A percentile compares a stretch with the other conserved stretches of the same genome.
These are phyloP conservation scores for Clonostachys sp. DNA, from an alignment of 2,329 filamentous ascomycete species.

Conservation along the genomic window DNA sequence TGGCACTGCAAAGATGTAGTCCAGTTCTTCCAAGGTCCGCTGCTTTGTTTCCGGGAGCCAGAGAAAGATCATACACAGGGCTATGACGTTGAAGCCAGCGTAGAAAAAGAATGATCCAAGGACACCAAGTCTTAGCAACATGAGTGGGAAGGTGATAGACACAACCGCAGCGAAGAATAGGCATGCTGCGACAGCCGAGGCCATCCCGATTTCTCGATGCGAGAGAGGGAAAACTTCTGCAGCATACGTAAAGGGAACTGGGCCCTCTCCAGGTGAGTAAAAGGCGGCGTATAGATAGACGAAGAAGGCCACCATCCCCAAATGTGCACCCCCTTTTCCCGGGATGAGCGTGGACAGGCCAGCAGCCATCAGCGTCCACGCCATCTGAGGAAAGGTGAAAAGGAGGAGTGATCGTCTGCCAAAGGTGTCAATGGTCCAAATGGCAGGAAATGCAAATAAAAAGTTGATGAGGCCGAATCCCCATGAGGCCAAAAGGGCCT, in stretches of 20 bases:
- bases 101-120: slow-evolving; percentile 51
- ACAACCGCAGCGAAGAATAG: slow-evolving; percentile 56
- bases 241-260: slow-evolving; percentile 64
- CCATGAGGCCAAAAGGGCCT: slow-evolving; percentile 54
- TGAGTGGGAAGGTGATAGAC: slow-evolving; percentile 58
- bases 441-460: slow-evolving; percentile 51
- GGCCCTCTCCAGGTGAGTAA: slow-evolving; percentile 53
- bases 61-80: slow-evolving; percentile 51
- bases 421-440: slow-evolving; percentile 56
- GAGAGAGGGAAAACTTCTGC: slow-evolving; percentile 68
- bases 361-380: slow-evolving; percentile 30
- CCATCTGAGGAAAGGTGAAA: slow-evolving; percentile 36
- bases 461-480: slow-evolving; percentile 57
- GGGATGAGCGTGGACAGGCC: slow-evolving; percentile 49
- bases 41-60: slow-evolving; percentile 57
- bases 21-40: slow-evolving; percentile 47
- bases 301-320: slow-evolving; percentile 48
- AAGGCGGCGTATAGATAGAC: slow-evolving; percentile 50
- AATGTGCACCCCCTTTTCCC: slow-evolving; percentile 18
- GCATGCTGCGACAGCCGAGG: slow-evolving; percentile 63
- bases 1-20: slow-evolving; percentile 57
- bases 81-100: slow-evolving; percentile 49
- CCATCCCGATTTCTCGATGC: slow-evolving; percentile 69
- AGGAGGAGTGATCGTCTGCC: slow-evolving; percentile 45
- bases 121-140: slow-evolving; percentile 38